Percentiles rank a stretch among this genome's conserved stretches.
These are phyloP conservation scores for Candida pseudoglaebosa DNA, from an alignment of 805 yeast genomes.

Conservation along the genomic window DNA sequence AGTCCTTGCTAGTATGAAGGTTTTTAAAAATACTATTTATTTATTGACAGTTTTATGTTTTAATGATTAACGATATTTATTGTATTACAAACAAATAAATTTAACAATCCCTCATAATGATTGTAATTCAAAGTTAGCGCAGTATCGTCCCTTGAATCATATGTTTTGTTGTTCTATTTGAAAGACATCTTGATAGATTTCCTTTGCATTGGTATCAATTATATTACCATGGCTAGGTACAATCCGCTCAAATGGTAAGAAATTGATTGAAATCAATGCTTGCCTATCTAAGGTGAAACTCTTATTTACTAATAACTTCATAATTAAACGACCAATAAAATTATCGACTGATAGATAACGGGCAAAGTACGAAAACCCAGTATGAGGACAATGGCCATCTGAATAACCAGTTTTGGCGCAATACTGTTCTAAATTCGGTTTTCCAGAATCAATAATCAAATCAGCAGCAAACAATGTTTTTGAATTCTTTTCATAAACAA, in stretches of 20 bases:
- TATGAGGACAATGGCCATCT: constrained; percentile 36
- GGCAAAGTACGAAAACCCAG: constrained; percentile 36
- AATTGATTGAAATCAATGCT: neutral
- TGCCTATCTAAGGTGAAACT: neutral
- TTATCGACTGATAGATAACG: neutral
- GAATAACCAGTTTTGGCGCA: constrained; percentile 44
- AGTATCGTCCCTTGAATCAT: too few relatives aligned
- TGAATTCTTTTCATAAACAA: constrained; percentile 43
- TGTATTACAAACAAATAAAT: too few relatives aligned
- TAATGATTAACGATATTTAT: constrained; percentile 1
- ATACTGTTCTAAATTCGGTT: constrained; percentile 36
- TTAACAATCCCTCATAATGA: too few relatives aligned
- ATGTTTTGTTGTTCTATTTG: neutral
- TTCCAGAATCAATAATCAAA: constrained; percentile 53
- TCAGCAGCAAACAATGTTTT: constrained; percentile 58
- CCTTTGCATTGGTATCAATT: neutral
- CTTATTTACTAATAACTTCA: neutral
- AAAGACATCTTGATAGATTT: neutral
- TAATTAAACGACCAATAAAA: neutral
- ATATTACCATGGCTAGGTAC: neutral
- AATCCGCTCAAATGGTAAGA: neutral
- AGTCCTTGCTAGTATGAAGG: constrained; percentile 9
- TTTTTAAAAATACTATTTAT: too few relatives aligned
- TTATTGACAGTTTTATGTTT: too few relatives aligned
- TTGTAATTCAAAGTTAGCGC: too few relatives aligned